phyloP scores from a whole-genome alignment of 2,329 filamentous ascomycete genomes.

The Hortaea werneckii region DNA sequence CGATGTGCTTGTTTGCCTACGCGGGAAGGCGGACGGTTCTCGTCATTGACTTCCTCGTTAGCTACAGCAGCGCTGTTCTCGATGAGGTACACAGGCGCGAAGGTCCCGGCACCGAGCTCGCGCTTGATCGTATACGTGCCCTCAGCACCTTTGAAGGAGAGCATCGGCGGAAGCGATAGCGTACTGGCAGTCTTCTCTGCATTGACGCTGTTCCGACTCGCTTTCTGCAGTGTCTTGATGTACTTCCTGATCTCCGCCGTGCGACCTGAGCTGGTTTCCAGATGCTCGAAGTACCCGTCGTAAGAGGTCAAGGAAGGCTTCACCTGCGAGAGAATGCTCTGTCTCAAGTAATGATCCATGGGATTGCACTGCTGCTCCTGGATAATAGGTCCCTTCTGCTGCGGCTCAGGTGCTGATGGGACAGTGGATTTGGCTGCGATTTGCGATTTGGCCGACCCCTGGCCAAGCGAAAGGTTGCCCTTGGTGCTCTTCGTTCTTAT shows the following conservation, averaged over 20 bases:
- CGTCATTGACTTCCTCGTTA: conserved; percentile 35
- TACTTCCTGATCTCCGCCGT: conserved; percentile 72
- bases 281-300: conserved; percentile 68
- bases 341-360: conserved; percentile 63
- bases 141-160: conserved; percentile 57
- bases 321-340: conserved; percentile 63
- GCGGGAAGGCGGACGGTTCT: conserved; percentile 34
- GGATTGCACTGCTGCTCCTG: conserved; percentile 81
- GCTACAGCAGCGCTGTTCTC: conserved; percentile 44
- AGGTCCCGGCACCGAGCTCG: conserved; percentile 86
- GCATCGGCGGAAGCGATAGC: conserved; percentile 48
- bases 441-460: conserved; percentile 24
- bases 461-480: conserved; percentile 27
- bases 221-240: conserved; percentile 55
- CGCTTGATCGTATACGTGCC: conserved; percentile 67
- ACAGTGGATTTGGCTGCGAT: conserved; percentile 17
- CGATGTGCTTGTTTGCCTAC: conserved; percentile 55
- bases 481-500: conserved; percentile 40
- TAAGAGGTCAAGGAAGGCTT: conserved; percentile 66
- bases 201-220: conserved; percentile 42
- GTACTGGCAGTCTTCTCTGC: conserved; percentile 52
- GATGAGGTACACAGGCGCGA: conserved; percentile 87
- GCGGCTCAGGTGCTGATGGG: conserved; percentile 29
- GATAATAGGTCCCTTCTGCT: conserved; percentile 61
- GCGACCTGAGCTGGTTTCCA: conserved; percentile 52